Percentiles rank a stretch among this genome's conserved stretches.
Conservation (phyloP, 345 rosid species). For the Rhizophora mangle region DNA sequence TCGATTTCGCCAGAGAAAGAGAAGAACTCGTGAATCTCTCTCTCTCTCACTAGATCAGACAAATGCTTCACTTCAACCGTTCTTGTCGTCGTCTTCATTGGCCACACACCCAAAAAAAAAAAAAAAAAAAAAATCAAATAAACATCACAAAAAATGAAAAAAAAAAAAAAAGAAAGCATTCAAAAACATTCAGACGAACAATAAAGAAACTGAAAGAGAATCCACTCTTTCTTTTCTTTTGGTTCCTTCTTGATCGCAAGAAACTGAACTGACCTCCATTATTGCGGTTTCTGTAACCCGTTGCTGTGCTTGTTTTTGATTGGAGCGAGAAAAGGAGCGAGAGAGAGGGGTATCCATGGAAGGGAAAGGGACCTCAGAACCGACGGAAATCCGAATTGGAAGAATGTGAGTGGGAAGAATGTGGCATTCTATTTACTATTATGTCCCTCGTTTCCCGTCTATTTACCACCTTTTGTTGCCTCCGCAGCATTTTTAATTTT, state of each 20-base stretch:
- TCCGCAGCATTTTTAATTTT: no score
- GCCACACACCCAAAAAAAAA: not conserved
- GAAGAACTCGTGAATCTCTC: slow-evolving; percentile 99
- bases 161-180: not conserved
- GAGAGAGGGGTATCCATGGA: slow-evolving; percentile 3
- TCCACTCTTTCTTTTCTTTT: no score
- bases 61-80: slow-evolving; percentile 74
- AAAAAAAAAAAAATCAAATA: not conserved
- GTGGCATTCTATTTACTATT: not conserved
- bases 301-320: not conserved
- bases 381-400: not conserved
- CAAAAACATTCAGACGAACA: no score
- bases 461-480: not conserved
- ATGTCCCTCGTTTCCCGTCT: slow-evolving; percentile 2
- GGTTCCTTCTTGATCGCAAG: no score
- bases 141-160: not conserved
- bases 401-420: not conserved
- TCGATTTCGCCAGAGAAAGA: slow-evolving; percentile 93
- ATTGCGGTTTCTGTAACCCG: slow-evolving; percentile 14
- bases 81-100: slow-evolving; percentile 31
- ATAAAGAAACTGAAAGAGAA: no score
- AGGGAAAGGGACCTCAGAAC: slow-evolving; percentile 7
- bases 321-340: not conserved
- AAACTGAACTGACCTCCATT: not conserved
- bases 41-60: slow-evolving; percentile 94